phyloP scores from a whole-genome alignment of 352 stramenopile genomes.

The Phytophthora parvispora region DNA sequence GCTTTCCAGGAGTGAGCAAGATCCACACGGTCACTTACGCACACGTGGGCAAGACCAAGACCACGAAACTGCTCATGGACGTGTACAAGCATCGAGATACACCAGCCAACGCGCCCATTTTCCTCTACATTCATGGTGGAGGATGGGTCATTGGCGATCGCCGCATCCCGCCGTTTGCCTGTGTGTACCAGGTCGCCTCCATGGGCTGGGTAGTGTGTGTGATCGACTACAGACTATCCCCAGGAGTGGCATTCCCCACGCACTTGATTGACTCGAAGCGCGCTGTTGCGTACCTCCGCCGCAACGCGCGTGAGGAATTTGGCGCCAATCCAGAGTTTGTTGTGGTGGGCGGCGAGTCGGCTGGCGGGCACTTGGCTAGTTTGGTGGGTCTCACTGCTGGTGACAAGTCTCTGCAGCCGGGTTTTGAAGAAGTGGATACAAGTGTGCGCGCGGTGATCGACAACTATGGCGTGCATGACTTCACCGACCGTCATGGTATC shows the following conservation, averaged over 20 bases:
- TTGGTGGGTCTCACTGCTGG: slow-evolving; percentile 58
- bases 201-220: slow-evolving; percentile 76
- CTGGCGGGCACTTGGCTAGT: slow-evolving; percentile 62
- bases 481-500: slow-evolving; percentile 64
- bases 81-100: slow-evolving; percentile 59
- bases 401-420: slow-evolving; percentile 61
- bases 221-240: slow-evolving; percentile 78
- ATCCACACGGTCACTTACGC: slow-evolving; percentile 58
- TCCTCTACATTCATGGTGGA: slow-evolving; percentile 77
- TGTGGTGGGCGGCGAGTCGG: slow-evolving; percentile 69
- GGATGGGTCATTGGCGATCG: slow-evolving; percentile 74
- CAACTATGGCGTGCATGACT: slow-evolving; percentile 70
- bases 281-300: slow-evolving; percentile 63
- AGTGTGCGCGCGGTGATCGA: slow-evolving; percentile 67
- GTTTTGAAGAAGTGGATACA: slow-evolving; percentile 73
- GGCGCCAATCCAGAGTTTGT: slow-evolving; percentile 64
- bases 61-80: slow-evolving; percentile 67
- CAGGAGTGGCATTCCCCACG: slow-evolving; percentile 64
- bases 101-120: slow-evolving; percentile 62
- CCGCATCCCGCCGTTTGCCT: slow-evolving; percentile 51
- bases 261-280: slow-evolving; percentile 77
- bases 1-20: slow-evolving; percentile 56
- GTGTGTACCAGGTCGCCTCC: slow-evolving; percentile 64
- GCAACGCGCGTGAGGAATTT: slow-evolving; percentile 42
- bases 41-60: slow-evolving; percentile 65